Evolutionary conservation across 2,329 filamentous ascomycete genomes (phyloP).

Genomic region (Cadophora luteo-olivacea): DNA sequence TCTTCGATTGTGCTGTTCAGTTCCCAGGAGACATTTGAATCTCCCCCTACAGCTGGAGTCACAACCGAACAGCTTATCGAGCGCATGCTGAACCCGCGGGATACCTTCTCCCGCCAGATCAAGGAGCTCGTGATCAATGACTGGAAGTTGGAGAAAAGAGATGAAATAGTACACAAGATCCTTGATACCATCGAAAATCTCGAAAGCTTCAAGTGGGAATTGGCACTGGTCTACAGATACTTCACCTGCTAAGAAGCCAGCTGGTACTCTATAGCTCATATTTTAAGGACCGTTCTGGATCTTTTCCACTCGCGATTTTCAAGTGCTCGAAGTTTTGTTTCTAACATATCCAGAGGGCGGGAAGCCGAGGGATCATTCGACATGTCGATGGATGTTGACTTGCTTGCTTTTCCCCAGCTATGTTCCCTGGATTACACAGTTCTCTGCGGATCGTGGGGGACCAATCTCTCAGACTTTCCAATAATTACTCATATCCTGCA

Average conservation of each 20-base stretch:
- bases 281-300: neutral
- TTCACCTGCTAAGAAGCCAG: too few relatives aligned
- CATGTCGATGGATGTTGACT: too few relatives aligned
- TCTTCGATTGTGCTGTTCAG: neutral
- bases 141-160: neutral
- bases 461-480: too few relatives aligned
- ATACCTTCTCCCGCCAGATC: neutral
- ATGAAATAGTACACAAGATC: neutral
- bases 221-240: too few relatives aligned
- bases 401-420: too few relatives aligned
- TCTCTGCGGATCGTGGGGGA: too few relatives aligned
- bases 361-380: too few relatives aligned
- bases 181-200: neutral
- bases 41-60: neutral
- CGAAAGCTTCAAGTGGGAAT: neutral
- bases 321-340: too few relatives aligned
- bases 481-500: too few relatives aligned
- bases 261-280: neutral
- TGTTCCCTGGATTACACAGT: too few relatives aligned
- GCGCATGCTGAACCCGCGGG: neutral
- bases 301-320: too few relatives aligned
- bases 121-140: neutral
- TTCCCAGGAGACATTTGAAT: neutral
- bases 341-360: too few relatives aligned
- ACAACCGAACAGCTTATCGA: neutral